Evolutionary conservation across 1,139 yeast genomes (phyloP), one percentile per base, ranked within the genome.

Genomic region (Lodderomyces theae): DNA sequence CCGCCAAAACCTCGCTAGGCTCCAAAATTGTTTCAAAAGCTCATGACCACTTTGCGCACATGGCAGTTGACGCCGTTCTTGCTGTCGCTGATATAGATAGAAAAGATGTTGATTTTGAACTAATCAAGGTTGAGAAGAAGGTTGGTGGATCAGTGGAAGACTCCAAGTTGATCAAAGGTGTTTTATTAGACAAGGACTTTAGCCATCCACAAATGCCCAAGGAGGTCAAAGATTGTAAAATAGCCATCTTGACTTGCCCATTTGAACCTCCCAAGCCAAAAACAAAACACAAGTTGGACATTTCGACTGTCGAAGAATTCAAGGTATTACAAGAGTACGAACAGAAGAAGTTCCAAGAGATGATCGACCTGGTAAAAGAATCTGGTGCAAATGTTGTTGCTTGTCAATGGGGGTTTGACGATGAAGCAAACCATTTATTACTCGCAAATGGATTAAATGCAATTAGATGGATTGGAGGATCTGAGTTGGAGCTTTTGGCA

Each of bases 371-470:
- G 47, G 95, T 92, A 42, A 90, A 94, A 66, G 79, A 76, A 17
- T 76, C 96, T 0, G 98, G 98, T 26, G 98, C 99, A 26, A 92
- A 90, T 61, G 80, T 90, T 40, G 98, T 92, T 43, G 94, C 95
- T 31, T 92, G 98, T 69, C 99, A 92, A 70, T 92, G 98, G 98
- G 99, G 99, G 11, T 94, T 94, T 58, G 98, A 94, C 61, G 99
- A 94, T 63, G 98, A 94, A 69, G 98, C 98, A 34, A 94, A 92
- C 66, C 97, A 94, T 64, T 70, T 92, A 58, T 74, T 92, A 48
- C 72, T 90, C 53, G 87, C 94, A 54, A 88, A 90, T 63, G 79
- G 86, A 34, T 76, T 92, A 50, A 95, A 96, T 40, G 97, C 98
- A 28, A 95, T 94, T 35, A 82, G 98, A 72, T 94, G 98, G 98